Conservation (phyloP, 2,329 filamentous ascomycete species). For the Fusarium kyushuense region DNA sequence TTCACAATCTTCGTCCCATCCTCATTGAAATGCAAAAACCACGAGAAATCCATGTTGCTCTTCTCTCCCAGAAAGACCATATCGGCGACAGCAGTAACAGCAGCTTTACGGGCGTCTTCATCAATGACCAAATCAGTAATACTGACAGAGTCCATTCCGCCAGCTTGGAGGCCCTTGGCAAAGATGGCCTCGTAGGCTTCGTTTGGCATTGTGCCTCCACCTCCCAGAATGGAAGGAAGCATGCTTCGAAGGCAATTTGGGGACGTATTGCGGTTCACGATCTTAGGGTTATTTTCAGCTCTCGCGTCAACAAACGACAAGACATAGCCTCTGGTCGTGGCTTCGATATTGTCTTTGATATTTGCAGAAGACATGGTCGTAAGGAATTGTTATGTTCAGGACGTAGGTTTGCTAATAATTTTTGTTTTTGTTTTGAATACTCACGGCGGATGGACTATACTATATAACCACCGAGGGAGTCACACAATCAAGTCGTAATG, state of each 20-base stretch:
- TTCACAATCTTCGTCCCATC: conserved; percentile 23
- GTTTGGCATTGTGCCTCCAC: conserved; percentile 14
- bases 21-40: conserved; percentile 26
- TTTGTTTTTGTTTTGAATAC: too few species aligned
- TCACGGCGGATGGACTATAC: too few species aligned
- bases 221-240: conserved; percentile 6
- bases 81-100: conserved; percentile 11
- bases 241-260: conserved; percentile 16
- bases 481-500: neutral
- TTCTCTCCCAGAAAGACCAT: conserved; percentile 14
- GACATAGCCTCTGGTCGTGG: conserved; percentile 11
- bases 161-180: conserved; percentile 12
- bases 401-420: neutral
- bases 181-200: conserved; percentile 17
- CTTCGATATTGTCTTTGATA: conserved; percentile 20
- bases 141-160: neutral
- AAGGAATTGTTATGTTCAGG: too few species aligned
- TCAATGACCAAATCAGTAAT: conserved; percentile 22
- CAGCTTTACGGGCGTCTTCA: conserved; percentile 8
- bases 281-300: conserved; percentile 1
- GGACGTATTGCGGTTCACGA: conserved; percentile 19
- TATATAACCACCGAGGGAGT: neutral
- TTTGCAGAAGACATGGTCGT: conserved; percentile 5
- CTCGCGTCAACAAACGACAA: conserved; percentile 19
- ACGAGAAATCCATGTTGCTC: conserved; percentile 15